These are phyloP conservation scores for Effrenium voratum DNA, from an alignment of 73 alveolate genomes.

Conservation along the genomic window DNA sequence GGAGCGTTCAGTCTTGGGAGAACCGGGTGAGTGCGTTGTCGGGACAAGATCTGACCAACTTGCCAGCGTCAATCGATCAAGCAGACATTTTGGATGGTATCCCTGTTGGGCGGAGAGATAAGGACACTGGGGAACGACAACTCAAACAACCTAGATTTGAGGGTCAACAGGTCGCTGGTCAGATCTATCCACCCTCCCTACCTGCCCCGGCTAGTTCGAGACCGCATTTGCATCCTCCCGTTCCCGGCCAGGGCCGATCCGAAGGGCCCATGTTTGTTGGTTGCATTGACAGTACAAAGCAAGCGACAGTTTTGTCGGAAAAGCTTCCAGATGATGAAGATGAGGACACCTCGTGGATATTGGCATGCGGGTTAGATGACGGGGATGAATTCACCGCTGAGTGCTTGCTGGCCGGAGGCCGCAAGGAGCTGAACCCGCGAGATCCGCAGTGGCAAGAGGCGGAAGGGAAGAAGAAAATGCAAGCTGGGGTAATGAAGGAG, in stretches of 20 bases:
- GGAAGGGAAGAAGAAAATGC: not conserved
- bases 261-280: not conserved
- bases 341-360: not conserved
- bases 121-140: no score
- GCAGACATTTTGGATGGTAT: no score
- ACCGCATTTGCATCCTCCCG: not conserved
- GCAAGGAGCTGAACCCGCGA: not conserved
- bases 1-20: not conserved
- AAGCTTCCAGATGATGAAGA: not conserved
- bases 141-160: no score
- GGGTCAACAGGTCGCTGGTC: no score
- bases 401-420: constrained; percentile 13
- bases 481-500: not conserved
- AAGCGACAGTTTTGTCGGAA: not conserved
- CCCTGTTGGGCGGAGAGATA: no score
- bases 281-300: not conserved
- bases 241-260: not conserved
- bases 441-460: not conserved
- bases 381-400: no score
- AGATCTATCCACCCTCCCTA: no score
- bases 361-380: not conserved
- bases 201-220: no score
- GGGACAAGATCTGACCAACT: no score
- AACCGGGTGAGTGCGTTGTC: not conserved
- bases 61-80: no score